Percentiles rank a stretch among this genome's conserved stretches.
phyloP scores from a whole-genome alignment of 345 rosid genomes.

The Kernera saxatilis region DNA sequence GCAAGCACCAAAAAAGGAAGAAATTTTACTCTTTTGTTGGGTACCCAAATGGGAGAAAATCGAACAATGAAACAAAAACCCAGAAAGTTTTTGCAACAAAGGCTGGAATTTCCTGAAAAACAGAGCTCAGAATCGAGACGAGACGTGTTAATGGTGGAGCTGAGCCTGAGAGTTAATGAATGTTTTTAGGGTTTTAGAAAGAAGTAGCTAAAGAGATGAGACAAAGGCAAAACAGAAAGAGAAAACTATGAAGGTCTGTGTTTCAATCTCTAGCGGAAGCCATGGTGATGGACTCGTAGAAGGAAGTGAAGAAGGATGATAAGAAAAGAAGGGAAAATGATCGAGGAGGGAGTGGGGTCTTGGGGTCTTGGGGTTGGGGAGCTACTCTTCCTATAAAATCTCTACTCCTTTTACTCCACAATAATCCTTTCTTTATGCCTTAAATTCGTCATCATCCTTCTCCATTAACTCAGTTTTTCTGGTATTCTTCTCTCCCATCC shows the following conservation, averaged over 20 bases:
- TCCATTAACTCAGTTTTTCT: slow-evolving; percentile 15
- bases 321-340: neutral
- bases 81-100: neutral
- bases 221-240: neutral
- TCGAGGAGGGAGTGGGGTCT: slow-evolving; percentile 9
- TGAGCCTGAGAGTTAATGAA: neutral
- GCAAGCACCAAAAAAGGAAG: neutral
- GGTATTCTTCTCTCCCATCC: neutral
- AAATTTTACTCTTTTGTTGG: neutral
- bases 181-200: neutral
- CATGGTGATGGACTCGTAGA: neutral
- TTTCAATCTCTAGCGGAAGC: neutral
- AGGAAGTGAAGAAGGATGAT: slow-evolving; percentile 4
- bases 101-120: neutral
- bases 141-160: neutral
- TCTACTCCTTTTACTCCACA: slow-evolving; percentile 12
- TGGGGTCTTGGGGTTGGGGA: slow-evolving; percentile 13
- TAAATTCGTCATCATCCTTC: slow-evolving; percentile 5
- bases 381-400: slow-evolving; percentile 22
- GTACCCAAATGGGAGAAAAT: neutral
- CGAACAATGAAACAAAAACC: neutral
- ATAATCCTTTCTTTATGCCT: neutral
- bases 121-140: neutral
- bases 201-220: neutral
- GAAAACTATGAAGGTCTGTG: neutral